These are phyloP conservation scores for Fusarium nurragi DNA, from an alignment of 2,329 filamentous ascomycete species.

Conservation along the genomic window DNA sequence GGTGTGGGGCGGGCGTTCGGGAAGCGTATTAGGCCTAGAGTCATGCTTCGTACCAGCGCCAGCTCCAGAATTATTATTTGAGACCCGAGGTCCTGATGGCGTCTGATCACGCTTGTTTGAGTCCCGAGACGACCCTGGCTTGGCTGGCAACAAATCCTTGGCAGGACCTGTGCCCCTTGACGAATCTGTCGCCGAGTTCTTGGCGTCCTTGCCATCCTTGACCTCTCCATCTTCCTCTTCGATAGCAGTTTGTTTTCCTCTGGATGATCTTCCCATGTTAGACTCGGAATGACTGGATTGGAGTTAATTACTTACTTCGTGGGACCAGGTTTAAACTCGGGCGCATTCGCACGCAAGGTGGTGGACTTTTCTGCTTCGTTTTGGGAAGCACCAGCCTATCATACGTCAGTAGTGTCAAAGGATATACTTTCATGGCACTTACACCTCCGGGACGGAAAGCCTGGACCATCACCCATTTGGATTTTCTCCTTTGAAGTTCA, in stretches of 20 bases:
- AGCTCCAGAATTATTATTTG: conserved; percentile 41
- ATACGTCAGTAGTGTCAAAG: conserved; percentile 30
- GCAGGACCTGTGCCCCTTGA: conserved; percentile 22
- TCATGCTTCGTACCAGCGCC: conserved; percentile 40
- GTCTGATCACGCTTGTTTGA: conserved; percentile 40
- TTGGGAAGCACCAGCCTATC: conserved; percentile 45
- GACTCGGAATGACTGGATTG: not conserved
- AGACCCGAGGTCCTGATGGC: conserved; percentile 36
- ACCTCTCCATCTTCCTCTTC: conserved; percentile 80
- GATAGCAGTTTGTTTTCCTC: conserved; percentile 41
- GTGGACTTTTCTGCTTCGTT: conserved; percentile 49
- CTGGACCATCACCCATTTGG: conserved; percentile 78
- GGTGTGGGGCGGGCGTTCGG: conserved; percentile 51
- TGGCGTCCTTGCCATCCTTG: conserved; percentile 62
- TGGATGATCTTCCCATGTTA: conserved; percentile 24
- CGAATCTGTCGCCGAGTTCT: conserved; percentile 27
- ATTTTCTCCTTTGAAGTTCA: conserved; percentile 72
- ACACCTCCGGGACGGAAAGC: conserved; percentile 75
- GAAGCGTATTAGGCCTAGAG: conserved; percentile 49
- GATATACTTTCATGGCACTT: conserved; percentile 37
- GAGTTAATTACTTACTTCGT: conserved; percentile 48
- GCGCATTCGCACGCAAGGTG: conserved; percentile 66
- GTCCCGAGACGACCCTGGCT: conserved; percentile 45
- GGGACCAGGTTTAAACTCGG: conserved; percentile 69
- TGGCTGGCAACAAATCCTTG: conserved; percentile 50